Evolutionary conservation across 192 early-diverging fungal species (phyloP).

Genomic region (Allomyces javanicus): DNA sequence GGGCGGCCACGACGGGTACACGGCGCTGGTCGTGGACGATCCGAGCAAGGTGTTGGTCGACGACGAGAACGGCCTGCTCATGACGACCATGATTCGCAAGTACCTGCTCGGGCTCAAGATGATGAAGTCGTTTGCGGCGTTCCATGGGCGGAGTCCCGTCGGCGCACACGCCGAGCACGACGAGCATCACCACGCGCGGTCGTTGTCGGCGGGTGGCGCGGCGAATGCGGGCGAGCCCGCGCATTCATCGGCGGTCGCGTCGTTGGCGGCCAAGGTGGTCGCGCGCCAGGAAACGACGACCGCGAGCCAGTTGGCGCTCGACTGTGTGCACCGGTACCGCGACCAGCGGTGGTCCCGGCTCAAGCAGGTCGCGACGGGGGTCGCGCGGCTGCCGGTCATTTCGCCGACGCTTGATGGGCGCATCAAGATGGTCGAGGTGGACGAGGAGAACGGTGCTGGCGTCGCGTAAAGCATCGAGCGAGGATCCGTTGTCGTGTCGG

Average conservation of each 20-base stretch:
- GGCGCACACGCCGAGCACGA: not conserved
- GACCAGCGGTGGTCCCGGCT: not conserved
- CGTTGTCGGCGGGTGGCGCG: not conserved
- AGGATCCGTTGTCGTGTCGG: too few species aligned
- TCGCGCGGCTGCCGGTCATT: not conserved
- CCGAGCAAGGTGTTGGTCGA: slow-evolving; percentile 21
- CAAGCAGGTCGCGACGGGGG: not conserved
- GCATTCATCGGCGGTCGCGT: too few species aligned
- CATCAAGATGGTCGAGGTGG: not conserved
- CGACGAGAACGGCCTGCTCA: slow-evolving; percentile 37
- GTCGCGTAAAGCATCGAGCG: too few species aligned
- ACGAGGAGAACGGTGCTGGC: too few species aligned
- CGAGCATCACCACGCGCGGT: not conserved
- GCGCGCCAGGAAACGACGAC: not conserved
- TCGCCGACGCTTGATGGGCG: not conserved
- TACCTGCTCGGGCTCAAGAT: slow-evolving; percentile 41
- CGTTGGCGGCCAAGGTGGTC: not conserved
- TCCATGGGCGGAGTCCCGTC: slow-evolving; percentile 1
- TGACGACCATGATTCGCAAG: slow-evolving; percentile 28
- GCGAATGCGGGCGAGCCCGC: too few species aligned
- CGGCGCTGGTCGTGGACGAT: slow-evolving; percentile 7
- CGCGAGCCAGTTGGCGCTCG: not conserved
- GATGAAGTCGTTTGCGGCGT: slow-evolving; percentile 18
- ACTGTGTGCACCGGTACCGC: not conserved
- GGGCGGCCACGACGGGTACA: slow-evolving; percentile 38